Base-by-base conservation (phyloP, 148 eudicot genomes). In the Cornus florida region DNA sequence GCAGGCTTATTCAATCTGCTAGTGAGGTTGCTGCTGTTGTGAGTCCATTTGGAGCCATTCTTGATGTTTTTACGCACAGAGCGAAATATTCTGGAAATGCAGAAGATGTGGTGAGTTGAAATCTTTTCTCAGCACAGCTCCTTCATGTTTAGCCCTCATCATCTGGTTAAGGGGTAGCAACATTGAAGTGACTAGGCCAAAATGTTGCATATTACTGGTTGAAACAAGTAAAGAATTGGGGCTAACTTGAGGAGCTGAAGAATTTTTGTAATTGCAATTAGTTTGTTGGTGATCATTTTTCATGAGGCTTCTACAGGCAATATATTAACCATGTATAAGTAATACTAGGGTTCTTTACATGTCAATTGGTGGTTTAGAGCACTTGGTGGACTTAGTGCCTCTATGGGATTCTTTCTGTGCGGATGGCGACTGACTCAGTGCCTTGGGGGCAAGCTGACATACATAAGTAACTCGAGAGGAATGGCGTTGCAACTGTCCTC, bases 1-100 rank as follows among this genome's bases (percentile, higher is more conserved):
- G n/a, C 75, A 72, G 75, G n/a, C 75, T 72, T 53, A 72, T 72
- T 48, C 75, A 72, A 72, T 72, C 75, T 48, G 75, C 75, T 50
- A 50, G 33, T 16, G 75, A 72, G 62, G 38, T 72, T 43, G 75
- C 75, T 72, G 64, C 57, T 23, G 33, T 72, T 53, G 64, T 46
- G 39, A 72, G 75, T 28, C 75, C 75, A 53, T 28, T 48, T 53
- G 64, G 38, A 72, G 75, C 75, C 39, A 48, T 48, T 28, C 38
- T 28, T 28, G 70, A 68, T 68, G 70, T 68, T 31, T 68, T 10
- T 32, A 28, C 3, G 39, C 64, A 72, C 12, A 72, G 75, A 72
- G 64, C 38, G 28, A 72, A 72, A 53, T 72, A 48, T 72, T 72
- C 75, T 4, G 75, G 64, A 72, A 72, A 72, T 50, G 75, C 38